These are phyloP conservation scores for Eucalyptus tenuipes DNA, from an alignment of 345 rosid species.

Conservation along the genomic window DNA sequence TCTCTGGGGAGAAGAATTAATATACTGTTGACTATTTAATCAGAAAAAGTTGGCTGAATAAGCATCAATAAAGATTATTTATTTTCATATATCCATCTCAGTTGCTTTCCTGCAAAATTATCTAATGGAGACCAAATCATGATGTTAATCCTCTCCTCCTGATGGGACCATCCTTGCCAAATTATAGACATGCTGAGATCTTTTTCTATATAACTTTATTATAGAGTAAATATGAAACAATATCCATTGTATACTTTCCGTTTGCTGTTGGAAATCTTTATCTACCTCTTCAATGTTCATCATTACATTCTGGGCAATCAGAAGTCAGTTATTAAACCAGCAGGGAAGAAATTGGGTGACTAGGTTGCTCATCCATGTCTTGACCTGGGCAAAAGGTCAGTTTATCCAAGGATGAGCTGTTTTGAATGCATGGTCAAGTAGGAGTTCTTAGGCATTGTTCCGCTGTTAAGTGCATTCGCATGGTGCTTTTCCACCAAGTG, in stretches of 20 bases:
- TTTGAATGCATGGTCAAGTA: background rate
- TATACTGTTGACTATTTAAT: background rate
- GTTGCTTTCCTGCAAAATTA: background rate
- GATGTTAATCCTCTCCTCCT: background rate
- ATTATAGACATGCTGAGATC: background rate
- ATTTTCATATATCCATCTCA: background rate
- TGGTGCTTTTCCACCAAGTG: background rate
- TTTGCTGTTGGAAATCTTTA: background rate
- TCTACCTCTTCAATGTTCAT: background rate
- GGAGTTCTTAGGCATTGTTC: background rate
- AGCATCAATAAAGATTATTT: background rate
- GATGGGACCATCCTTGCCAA: background rate
- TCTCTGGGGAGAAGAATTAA: background rate
- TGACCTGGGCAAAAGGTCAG: background rate
- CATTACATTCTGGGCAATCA: background rate
- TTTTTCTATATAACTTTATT: background rate
- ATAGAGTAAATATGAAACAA: background rate
- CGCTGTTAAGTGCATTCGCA: background rate
- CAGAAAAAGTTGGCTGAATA: background rate
- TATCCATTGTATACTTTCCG: background rate
- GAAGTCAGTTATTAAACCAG: background rate
- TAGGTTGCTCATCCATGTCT: background rate
- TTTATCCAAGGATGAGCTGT: background rate
- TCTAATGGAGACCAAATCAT: background rate
- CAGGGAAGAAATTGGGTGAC: background rate